Conservation (phyloP, 2,329 filamentous ascomycete genomes). For the Thelonectria blattea region DNA sequence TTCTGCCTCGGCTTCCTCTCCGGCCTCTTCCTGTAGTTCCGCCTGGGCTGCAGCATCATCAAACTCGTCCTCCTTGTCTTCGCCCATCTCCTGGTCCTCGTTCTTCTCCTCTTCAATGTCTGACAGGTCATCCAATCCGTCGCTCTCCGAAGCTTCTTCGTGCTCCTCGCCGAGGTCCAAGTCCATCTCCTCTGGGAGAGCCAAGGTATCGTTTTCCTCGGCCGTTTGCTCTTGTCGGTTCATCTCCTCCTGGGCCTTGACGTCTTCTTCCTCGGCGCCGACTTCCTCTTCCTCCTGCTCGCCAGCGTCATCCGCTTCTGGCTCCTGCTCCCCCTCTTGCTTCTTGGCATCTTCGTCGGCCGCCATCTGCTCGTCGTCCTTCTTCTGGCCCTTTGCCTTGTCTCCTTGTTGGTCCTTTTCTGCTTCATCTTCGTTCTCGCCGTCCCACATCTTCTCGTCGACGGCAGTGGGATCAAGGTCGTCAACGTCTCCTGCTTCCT, state of each 20-base stretch:
- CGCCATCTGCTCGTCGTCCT: conserved; percentile 66
- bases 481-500: conserved; percentile 89
- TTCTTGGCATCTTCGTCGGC: conserved; percentile 64
- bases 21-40: conserved; percentile 46
- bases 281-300: conserved; percentile 60
- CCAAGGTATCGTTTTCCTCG: conserved; percentile 80
- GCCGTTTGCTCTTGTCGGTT: conserved; percentile 75
- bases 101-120: conserved; percentile 56
- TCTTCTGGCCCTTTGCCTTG: conserved; percentile 71
- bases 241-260: conserved; percentile 60
- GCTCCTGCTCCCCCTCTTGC: conserved; percentile 46
- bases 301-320: conserved; percentile 53
- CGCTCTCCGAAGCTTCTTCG: conserved; percentile 59
- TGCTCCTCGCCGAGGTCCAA: conserved; percentile 79
- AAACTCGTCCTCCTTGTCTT: conserved; percentile 44
- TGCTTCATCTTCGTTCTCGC: conserved; percentile 76
- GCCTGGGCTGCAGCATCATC: conserved; percentile 46
- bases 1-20: conserved; percentile 60
- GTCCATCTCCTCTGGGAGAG: conserved; percentile 87
- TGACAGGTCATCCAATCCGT: conserved; percentile 64
- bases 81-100: conserved; percentile 48
- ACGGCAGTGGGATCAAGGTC: conserved; percentile 88
- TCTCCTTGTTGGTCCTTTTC: conserved; percentile 84
- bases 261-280: conserved; percentile 65
- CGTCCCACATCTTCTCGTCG: conserved; percentile 99